Base-by-base conservation (phyloP, 495 filamentous ascomycete genomes). In the Immersiella caudata region DNA sequence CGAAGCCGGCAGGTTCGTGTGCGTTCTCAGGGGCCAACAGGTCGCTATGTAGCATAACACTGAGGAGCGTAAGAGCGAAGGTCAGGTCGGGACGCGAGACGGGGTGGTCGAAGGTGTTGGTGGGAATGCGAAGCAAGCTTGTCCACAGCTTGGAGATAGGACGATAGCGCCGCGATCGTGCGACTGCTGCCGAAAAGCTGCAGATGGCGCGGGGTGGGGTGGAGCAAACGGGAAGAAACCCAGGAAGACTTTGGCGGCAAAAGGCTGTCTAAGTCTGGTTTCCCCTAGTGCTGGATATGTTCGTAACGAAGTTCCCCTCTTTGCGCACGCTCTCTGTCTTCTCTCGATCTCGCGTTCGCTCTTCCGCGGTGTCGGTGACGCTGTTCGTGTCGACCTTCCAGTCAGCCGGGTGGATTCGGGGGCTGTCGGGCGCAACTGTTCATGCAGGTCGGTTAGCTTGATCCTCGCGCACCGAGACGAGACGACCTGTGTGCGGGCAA, bases 381-480 rank as follows among this genome's bases (percentile, higher is more conserved):
- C 56, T 59, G 16, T 33, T 33, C 56, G 21, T 29, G 62, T 65
- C 67, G 49, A 65, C 52, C 60, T 52, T 25, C 25, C 1, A 25
- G 49, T 40, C 22, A 62, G 33, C 50, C 29, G 55, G 33, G 64
- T 60, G 65, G 33, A 66, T 65, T 68, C 49, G 60, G 59, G 46
- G 56, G 49, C 27, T 69, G 56, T 64, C 67, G 67, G 62, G 60
- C 64, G 60, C 65, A 68, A 66, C 67, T 74, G 67, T 60, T 71
- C 40, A 67, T 71, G 67, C 68, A 70, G 40, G 69, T 57, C 61
- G 54, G 50, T 74, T 74, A 74, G 72, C 67, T 71, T 62, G 21
- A 64, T 66, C 49, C 61, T 68, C 65, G 64, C 66, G 25, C 56
- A 62, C 40, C 40, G 25, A 72, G 70, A 57, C 62, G 60, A 62